Evolutionary conservation across 1,284 basidiomycete species (phyloP).

Genomic region (Ganoderma sinense): DNA sequence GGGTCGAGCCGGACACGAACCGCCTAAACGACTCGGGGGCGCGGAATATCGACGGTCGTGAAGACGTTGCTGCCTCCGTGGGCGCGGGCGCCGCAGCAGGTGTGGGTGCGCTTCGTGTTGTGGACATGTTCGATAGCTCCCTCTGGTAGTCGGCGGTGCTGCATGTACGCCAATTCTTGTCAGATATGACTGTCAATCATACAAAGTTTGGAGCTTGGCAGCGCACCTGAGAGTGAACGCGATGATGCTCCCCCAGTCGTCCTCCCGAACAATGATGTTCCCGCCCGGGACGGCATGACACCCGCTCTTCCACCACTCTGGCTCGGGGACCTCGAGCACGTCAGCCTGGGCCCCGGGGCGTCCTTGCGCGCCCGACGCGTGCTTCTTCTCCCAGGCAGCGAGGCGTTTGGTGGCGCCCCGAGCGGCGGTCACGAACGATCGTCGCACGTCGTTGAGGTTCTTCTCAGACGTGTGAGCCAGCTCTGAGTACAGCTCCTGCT

Average conservation of each 20-base stretch:
- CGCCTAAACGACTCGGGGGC: slow-evolving; percentile 55
- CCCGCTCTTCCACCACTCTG: slow-evolving; percentile 67
- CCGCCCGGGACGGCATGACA: slow-evolving; percentile 74
- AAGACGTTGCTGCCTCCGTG: slow-evolving; percentile 32
- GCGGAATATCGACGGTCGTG: slow-evolving; percentile 51
- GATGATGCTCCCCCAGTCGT: slow-evolving; percentile 80
- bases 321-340: slow-evolving; percentile 50
- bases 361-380: slow-evolving; percentile 35
- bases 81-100: slow-evolving; percentile 38
- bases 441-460: slow-evolving; percentile 68
- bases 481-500: slow-evolving; percentile 63
- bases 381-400: slow-evolving; percentile 69
- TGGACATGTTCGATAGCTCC: slow-evolving; percentile 57
- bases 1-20: slow-evolving; percentile 46
- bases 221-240: slow-evolving; percentile 71
- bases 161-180: background rate
- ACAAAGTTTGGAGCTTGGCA: background rate
- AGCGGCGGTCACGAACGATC: slow-evolving; percentile 60
- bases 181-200: background rate
- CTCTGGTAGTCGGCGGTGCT: slow-evolving; percentile 70
- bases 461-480: slow-evolving; percentile 53
- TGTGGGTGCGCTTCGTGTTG: slow-evolving; percentile 31
- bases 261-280: slow-evolving; percentile 71
- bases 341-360: slow-evolving; percentile 33
- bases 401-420: slow-evolving; percentile 59